Base-by-base conservation (phyloP, 2,329 filamentous ascomycete species). In the Fusarium scirpi region DNA sequence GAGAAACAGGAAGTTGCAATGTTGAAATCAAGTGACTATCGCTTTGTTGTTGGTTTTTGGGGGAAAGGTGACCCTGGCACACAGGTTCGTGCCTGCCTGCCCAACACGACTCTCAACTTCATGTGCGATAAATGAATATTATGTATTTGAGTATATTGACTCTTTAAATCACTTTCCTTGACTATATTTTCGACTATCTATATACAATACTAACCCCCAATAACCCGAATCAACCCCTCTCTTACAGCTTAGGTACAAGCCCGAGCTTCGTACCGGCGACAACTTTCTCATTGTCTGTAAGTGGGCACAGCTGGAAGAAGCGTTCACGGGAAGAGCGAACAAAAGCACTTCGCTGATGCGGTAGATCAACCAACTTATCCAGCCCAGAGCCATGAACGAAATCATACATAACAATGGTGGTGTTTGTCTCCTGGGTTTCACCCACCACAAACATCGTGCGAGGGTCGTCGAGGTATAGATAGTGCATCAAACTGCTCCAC, bases 351-450 rank as follows among this genome's bases (percentile, higher is more conserved):
- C 91, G 85, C 83, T 93, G 93, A 73, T 92, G 88, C 7, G 90
- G 90, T 67, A 93, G 79, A 71, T 93, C 91, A 67, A 93, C 87
- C 65, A 92, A 88, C 79, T 92, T 92, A 72, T 92, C 89, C 40
- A 94, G 83, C 9, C 89, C 88, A 73, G 94, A 90, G 2, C 92
- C 92, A 73, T 93, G 90, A 53, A 90, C 88, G 57, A 92, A 86
- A 73, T 94, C 92, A 78, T 94, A 94, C 66, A 89, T 88, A 62
- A 94, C 82, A 16, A 94, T 89, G 0, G 89, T 91, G 29, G 84
- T 86, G 74, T 91, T 92, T 7, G 89, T 91, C 62, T 87, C 89
- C 77, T 91, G 91, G 34, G 92, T 92, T 82, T 95, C 92, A 65
- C 90, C 90, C 10, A 90, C 86, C 11, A 89, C 85, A 65, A 81